Conservation (phyloP, 371 early-diverging fungal genomes). For the Nematocida ausubeli region DNA sequence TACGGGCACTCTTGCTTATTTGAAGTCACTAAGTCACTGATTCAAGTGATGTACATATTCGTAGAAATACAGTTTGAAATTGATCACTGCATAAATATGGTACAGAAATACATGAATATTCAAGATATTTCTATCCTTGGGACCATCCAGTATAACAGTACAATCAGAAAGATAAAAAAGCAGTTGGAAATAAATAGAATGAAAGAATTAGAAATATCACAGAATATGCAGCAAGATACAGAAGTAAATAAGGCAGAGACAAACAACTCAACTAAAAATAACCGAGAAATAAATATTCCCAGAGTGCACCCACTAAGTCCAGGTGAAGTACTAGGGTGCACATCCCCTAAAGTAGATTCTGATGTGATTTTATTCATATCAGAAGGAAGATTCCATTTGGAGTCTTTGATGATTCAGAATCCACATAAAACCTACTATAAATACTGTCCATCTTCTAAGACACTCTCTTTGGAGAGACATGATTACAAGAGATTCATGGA, state of each 20-base stretch:
- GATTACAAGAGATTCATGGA: constrained; percentile 82
- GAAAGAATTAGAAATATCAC: constrained; percentile 71
- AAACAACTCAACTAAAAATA: neutral
- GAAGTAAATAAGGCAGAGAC: neutral
- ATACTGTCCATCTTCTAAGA: constrained; percentile 90
- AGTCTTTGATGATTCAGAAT: constrained; percentile 96
- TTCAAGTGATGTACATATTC: constrained; percentile 94
- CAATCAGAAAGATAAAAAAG: constrained; percentile 72
- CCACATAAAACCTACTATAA: constrained; percentile 80
- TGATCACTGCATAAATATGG: constrained; percentile 80
- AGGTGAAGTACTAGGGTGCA: constrained; percentile 98
- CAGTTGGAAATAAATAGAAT: constrained; percentile 66
- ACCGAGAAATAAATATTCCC: constrained; percentile 69
- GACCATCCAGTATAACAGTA: constrained; percentile 89
- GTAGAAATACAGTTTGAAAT: constrained; percentile 94
- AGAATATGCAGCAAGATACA: constrained; percentile 58
- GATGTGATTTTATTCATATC: constrained; percentile 71
- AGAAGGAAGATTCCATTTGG: constrained; percentile 97
- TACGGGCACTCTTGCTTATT: constrained; percentile 97
- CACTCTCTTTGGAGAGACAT: constrained; percentile 83
- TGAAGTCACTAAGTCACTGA: constrained; percentile 83
- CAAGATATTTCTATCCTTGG: constrained; percentile 77
- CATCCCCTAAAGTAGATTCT: constrained; percentile 78
- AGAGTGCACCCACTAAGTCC: constrained; percentile 88
- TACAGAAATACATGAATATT: constrained; percentile 63